Conservation (phyloP, 495 filamentous ascomycete genomes). For the Penicillium waksmanii region DNA sequence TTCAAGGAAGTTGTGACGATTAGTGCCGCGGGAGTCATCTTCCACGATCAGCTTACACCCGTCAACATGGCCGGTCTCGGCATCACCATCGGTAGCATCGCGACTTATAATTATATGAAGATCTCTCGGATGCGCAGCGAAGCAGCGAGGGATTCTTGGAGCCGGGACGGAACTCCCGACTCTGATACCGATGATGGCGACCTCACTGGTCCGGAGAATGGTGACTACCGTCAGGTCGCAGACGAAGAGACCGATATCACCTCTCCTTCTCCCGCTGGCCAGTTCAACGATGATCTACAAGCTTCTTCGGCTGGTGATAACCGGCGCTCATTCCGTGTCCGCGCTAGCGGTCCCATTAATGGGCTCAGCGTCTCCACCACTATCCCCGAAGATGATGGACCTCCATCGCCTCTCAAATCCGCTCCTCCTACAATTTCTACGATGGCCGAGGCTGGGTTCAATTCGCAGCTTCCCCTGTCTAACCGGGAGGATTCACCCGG, state of each 20-base stretch:
- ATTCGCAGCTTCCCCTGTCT: conserved; percentile 16
- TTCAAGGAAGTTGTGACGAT: conserved; percentile 99
- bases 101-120: conserved; percentile 92
- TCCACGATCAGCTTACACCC: conserved; percentile 84
- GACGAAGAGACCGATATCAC: conserved; percentile 31
- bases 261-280: conserved; percentile 20
- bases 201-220: conserved; percentile 26
- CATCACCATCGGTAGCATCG: conserved; percentile 88
- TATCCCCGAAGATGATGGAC: conserved; percentile 36
- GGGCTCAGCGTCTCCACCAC: conserved; percentile 39
- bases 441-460: conserved; percentile 33
- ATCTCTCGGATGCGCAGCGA: conserved; percentile 84
- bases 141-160: conserved; percentile 43
- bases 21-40: conserved; percentile 81
- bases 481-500: conserved; percentile 26
- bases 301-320: conserved; percentile 31
- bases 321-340: conserved; percentile 43
- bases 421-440: conserved; percentile 40
- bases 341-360: conserved; percentile 39
- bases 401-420: conserved; percentile 36
- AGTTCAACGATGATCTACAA: conserved; percentile 36
- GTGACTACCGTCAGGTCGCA: conserved; percentile 33
- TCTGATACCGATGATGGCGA: conserved; percentile 40
- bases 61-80: conserved; percentile 87
- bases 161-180: conserved; percentile 33